These are phyloP conservation scores for Rhizopogon vesiculosus DNA, from an alignment of 768 basidiomycete species.

Conservation along the genomic window DNA sequence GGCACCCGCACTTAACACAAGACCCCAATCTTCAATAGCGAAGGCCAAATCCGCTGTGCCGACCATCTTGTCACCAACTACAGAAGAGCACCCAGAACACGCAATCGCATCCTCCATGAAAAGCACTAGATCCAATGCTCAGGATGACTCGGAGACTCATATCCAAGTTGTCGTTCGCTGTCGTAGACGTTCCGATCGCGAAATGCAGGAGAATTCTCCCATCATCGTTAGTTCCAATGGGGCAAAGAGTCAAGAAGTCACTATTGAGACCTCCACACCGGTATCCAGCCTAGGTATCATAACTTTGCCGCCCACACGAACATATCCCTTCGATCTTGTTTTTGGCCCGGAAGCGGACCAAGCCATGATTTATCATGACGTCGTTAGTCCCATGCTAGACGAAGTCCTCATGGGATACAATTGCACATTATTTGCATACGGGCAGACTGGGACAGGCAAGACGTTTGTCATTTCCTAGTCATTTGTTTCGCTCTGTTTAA, in stretches of 20 bases:
- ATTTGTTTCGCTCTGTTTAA: constrained; percentile 8
- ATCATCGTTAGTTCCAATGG: constrained; percentile 80
- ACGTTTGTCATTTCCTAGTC: constrained; percentile 57
- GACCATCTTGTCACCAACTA: constrained; percentile 21
- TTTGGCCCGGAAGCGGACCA: constrained; percentile 98
- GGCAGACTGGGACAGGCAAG: constrained; percentile 98
- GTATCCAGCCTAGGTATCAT: constrained; percentile 69
- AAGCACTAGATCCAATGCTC: constrained; percentile 20
- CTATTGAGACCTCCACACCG: constrained; percentile 73
- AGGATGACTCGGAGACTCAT: constrained; percentile 63
- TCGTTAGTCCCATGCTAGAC: constrained; percentile 87
- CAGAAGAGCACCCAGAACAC: constrained; percentile 14
- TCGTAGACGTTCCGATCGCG: constrained; percentile 79
- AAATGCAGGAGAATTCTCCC: constrained; percentile 82
- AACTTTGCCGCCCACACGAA: constrained; percentile 70
- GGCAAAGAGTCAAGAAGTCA: constrained; percentile 69
- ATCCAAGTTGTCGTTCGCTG: constrained; percentile 94
- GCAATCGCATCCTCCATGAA: constrained; percentile 21
- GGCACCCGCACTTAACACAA: constrained; percentile 31
- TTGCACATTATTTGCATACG: constrained; percentile 96
- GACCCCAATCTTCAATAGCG: constrained; percentile 47
- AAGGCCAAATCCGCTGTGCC: constrained; percentile 31
- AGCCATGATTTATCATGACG: constrained; percentile 88
- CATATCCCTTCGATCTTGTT: constrained; percentile 92
- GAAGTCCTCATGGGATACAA: constrained; percentile 97